These are phyloP conservation scores for Candida berthetii DNA, from an alignment of 805 yeast species.

Conservation along the genomic window DNA sequence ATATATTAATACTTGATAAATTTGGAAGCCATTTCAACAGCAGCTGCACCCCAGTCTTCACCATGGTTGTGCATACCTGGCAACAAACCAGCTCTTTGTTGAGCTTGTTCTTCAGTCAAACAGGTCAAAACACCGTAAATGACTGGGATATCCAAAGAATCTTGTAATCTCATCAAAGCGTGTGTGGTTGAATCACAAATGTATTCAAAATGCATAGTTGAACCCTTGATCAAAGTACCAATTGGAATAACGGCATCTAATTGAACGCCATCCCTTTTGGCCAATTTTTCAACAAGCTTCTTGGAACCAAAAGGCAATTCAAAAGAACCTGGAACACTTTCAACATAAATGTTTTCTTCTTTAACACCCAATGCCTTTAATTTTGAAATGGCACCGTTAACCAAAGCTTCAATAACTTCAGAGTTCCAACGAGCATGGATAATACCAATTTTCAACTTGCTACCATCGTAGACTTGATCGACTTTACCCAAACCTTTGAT, in stretches of 20 bases:
- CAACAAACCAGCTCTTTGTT: slow-evolving; percentile 86
- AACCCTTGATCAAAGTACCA: slow-evolving; percentile 92
- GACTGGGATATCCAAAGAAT: slow-evolving; percentile 65
- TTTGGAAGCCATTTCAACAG: slow-evolving; percentile 84
- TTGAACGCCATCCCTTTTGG: slow-evolving; percentile 34
- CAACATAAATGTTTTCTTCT: slow-evolving; percentile 70
- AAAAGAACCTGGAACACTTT: slow-evolving; percentile 91
- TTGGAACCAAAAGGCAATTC: slow-evolving; percentile 85
- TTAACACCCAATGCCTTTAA: slow-evolving; percentile 62
- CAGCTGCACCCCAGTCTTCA: slow-evolving; percentile 98
- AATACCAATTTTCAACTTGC: slow-evolving; percentile 69
- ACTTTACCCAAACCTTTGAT: slow-evolving; percentile 74
- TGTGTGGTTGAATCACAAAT: slow-evolving; percentile 87
- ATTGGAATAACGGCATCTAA: slow-evolving; percentile 89
- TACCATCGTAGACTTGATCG: slow-evolving; percentile 66
- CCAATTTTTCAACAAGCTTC: slow-evolving; percentile 35
- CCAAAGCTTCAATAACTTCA: slow-evolving; percentile 69
- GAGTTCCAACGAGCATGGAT: slow-evolving; percentile 96
- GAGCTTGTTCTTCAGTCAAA: slow-evolving; percentile 90
- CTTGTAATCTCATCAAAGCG: slow-evolving; percentile 79
- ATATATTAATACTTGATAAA: slow-evolving; percentile 16
- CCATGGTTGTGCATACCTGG: slow-evolving; percentile 90
- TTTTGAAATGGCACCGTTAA: slow-evolving; percentile 65
- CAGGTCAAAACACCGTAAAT: slow-evolving; percentile 94
- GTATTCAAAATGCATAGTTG: slow-evolving; percentile 97